These are phyloP conservation scores for Cladophialophora immunda DNA, from an alignment of 2,329 filamentous ascomycete genomes.

Conservation along the genomic window DNA sequence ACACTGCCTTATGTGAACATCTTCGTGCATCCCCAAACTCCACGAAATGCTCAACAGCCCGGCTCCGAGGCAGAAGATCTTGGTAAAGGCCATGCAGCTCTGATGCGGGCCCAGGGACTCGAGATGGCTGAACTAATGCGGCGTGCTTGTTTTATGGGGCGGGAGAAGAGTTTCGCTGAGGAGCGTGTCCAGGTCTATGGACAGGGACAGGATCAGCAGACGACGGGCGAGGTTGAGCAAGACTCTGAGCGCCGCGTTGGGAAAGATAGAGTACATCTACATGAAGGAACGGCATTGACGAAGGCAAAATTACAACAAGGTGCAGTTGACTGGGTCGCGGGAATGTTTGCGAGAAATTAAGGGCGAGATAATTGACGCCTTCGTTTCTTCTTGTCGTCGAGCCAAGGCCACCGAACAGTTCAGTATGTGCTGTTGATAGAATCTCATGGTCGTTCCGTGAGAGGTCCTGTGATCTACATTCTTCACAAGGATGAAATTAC, in stretches of 20 bases:
- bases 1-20: conserved; percentile 36
- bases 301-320: neutral
- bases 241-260: no score
- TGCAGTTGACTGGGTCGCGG: neutral
- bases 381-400: neutral
- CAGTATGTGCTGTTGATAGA: neutral
- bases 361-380: neutral
- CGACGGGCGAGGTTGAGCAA: neutral
- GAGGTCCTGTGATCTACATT: no score
- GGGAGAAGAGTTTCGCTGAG: conserved; percentile 51
- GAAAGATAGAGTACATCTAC: neutral
- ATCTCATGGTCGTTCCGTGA: no score
- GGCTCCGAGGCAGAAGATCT: conserved; percentile 5
- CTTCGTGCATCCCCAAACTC: conserved; percentile 24
- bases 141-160: conserved; percentile 54
- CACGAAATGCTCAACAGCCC: neutral
- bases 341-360: neutral
- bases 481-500: no score
- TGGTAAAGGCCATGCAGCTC: conserved; percentile 30
- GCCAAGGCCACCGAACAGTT: neutral
- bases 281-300: neutral
- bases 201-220: neutral
- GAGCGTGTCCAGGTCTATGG: conserved; percentile 42
- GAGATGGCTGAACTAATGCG: conserved; percentile 55
- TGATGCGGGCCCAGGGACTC: conserved; percentile 49